Base-by-base conservation (phyloP, 177 flowering plant species). In the Telopea speciosissima region DNA sequence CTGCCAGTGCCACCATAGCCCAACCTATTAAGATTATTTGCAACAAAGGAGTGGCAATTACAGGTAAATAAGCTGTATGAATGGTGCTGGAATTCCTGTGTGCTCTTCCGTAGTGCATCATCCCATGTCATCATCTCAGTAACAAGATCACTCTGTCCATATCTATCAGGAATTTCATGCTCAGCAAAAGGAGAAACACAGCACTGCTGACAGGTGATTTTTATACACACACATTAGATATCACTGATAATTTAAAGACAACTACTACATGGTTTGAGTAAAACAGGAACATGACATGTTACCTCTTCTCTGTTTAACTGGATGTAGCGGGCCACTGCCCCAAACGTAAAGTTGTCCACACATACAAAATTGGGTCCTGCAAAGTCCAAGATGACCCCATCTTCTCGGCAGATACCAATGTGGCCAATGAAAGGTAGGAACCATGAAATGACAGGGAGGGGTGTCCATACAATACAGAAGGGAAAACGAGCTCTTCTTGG, bases 11-110 rank as follows among this genome's bases (percentile, higher is more conserved):
- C 80, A 49, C 71, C 75, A 63, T 87, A 86, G 56, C 82, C 80
- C 76, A 92, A 67, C 74, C 89, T 81, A 83, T 94, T 94, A 21
- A 92, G 83, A 72, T 81, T 85, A 80, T 90, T 88, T 49, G 92
- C 95, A 1, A 92, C 98, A 68, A 86, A 94, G 13, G 95, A 92
- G 79, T 94, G 98, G 81, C 98, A 94, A 74, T 94, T 94, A 87
- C 98, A 94, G 11, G 97, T 88, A 3, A 94, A 82, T 26, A 94
- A 77, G 73, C 78, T 92, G 89, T 94, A 94, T 22, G 87, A 77
- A n/a, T 75, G 82, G 83, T 94, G 95, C 67, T 94, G 98, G 79
- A 81, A 94, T 70, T 92, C 97, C 73, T 84, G 91, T 1, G 89
- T 94, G 84, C 92, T 76, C 74, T 82, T 89, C 66, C 83, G 75